Percentiles rank a stretch among this genome's conserved stretches.
Evolutionary conservation across 2,329 filamentous ascomycete genomes (phyloP).

Genomic region (Tolypocladium amazonense): DNA sequence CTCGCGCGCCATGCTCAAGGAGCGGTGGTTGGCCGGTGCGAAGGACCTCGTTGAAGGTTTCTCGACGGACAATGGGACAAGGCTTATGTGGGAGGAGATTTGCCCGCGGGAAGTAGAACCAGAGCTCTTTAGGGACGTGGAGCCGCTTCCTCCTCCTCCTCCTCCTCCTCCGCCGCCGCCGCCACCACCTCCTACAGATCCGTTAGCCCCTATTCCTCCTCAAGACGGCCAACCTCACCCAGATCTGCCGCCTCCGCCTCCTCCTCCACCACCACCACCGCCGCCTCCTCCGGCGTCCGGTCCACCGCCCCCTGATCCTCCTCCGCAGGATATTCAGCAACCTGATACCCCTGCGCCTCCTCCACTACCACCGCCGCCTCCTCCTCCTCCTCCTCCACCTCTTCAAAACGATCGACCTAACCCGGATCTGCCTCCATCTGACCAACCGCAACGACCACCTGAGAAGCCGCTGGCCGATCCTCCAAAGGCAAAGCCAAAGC

Average conservation of each 20-base stretch:
- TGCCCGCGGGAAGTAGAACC: slow-evolving; percentile 12
- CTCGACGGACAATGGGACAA: slow-evolving; percentile 7
- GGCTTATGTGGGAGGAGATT: slow-evolving; percentile 11
- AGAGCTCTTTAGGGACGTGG: slow-evolving; percentile 14
- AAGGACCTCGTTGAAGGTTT: slow-evolving; percentile 8
- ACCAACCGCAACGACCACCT: background rate
- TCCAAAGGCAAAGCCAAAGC: background rate
- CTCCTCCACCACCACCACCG: too few relatives aligned
- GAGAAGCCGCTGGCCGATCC: background rate
- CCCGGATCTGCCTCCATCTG: background rate
- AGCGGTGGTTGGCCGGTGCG: slow-evolving; percentile 3
- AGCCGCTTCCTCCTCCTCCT: background rate
- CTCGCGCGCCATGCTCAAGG: slow-evolving; percentile 9
- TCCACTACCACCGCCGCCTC: too few relatives aligned
- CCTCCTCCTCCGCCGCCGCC: background rate
- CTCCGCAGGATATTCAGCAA: too few relatives aligned
- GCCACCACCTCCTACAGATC: background rate
- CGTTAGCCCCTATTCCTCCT: background rate
- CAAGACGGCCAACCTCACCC: background rate
- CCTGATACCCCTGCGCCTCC: too few relatives aligned
- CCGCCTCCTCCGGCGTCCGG: background rate
- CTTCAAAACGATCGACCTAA: background rate
- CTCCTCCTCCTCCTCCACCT: background rate
- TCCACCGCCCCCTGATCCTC: background rate
- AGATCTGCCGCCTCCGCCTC: too few relatives aligned